Evolutionary conservation across 2,329 filamentous ascomycete genomes (phyloP), one percentile per base, ranked within the genome.

Genomic region (Stemphylium vesicarium): DNA sequence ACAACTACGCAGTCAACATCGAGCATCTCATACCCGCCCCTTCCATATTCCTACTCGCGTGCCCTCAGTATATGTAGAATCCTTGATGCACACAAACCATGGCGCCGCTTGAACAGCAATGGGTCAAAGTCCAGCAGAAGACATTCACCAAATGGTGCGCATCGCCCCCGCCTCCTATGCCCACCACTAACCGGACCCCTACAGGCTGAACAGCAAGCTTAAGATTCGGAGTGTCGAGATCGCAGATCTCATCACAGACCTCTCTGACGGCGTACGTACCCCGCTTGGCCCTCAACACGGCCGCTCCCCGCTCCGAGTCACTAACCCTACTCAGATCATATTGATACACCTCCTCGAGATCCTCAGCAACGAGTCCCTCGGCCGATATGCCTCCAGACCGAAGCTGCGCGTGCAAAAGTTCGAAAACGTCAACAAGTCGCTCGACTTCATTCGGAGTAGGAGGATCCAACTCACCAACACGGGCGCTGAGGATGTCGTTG

Each of bases 381-480:
- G 95, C 63, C 91, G 94, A 75, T 99, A 99, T 85, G 95, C 95
- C 60, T 91, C 94, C 49, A 96, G 94, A 70, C 95, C 95, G 35
- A 97, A 96, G 79, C 84, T 99, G 65, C 92, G 95, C 53, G 95
- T 99, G 47, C 95, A 99, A 80, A 88, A 88, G 66, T 99, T 98
- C 77, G 95, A 99, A 77, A 99, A 99, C 84, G 94, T 95, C 76
- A 98, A 98, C 80, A 88, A 93, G 66, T 91, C 92, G 44, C 87
- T 99, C 59, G 88, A 97, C 77, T 99, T 95, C 70, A 92, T 99
- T 80, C 96, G 91, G 73, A 88, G 86, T 53, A 84, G 92, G 66
- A 89, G 92, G 16, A 98, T 99, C 61, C 94, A 96, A 75, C 91
- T 99, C 88, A 97, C 92, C 64, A 99, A 99, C 68, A 98, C 98